Conservation (phyloP, 78 protist species). For the Tieghemostelium lacteum region DNA sequence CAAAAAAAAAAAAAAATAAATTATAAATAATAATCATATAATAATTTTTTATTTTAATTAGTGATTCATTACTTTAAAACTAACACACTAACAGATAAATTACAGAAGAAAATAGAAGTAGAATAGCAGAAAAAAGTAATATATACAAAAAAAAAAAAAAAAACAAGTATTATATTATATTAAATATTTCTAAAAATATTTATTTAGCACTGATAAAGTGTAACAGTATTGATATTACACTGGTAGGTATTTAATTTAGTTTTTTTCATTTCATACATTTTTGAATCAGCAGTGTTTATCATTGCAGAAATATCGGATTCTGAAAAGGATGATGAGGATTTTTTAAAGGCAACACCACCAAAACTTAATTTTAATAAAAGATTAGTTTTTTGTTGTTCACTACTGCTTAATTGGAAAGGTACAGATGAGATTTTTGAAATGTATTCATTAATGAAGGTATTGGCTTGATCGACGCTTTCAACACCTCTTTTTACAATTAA, state of each 20-base stretch:
- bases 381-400: neutral
- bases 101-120: no score
- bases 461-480: slow-evolving; percentile 14
- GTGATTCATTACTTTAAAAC: no score
- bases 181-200: no score
- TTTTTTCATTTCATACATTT: slow-evolving; percentile 72
- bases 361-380: slow-evolving; percentile 9
- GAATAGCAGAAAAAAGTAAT: no score
- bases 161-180: no score
- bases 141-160: no score
- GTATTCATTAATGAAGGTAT: slow-evolving; percentile 15
- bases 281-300: slow-evolving; percentile 60
- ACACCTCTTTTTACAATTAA: slow-evolving; percentile 48
- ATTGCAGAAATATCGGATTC: slow-evolving; percentile 16
- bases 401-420: neutral
- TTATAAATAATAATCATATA: no score
- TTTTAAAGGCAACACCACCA: slow-evolving; percentile 68
- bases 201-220: no score
- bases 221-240: neutral
- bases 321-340: neutral
- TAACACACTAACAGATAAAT: no score
- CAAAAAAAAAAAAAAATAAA: no score
- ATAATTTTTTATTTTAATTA: no score
- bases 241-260: neutral
- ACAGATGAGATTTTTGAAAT: neutral